Conservation (phyloP, 495 filamentous ascomycete genomes). For the Cetradonia linearis region DNA sequence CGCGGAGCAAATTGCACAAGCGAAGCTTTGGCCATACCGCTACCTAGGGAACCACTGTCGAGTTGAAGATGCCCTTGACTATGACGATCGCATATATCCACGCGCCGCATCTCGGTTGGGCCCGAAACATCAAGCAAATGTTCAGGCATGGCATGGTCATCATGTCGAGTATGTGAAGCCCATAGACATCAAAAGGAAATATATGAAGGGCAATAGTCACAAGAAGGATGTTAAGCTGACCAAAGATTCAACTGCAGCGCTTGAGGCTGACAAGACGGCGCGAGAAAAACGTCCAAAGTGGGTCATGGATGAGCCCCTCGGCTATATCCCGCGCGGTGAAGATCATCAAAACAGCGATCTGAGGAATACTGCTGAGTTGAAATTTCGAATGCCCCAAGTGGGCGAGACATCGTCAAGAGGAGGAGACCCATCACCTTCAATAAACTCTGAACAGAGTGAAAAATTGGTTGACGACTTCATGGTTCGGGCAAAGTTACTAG, state of each 20-base stretch:
- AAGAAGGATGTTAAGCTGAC: constrained; percentile 62
- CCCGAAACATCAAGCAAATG: constrained; percentile 82
- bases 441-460: constrained; percentile 36
- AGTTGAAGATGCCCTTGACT: constrained; percentile 92
- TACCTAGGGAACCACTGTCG: constrained; percentile 94
- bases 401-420: constrained; percentile 36
- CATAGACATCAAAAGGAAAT: constrained; percentile 70
- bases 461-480: constrained; percentile 65
- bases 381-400: constrained; percentile 43
- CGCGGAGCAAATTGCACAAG: constrained; percentile 81
- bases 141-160: constrained; percentile 71
- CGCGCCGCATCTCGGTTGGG: constrained; percentile 88
- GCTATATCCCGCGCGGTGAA: constrained; percentile 76
- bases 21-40: constrained; percentile 89
- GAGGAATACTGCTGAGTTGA: constrained; percentile 43
- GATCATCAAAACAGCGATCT: constrained; percentile 52
- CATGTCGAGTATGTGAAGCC: constrained; percentile 86
- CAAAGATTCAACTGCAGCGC: constrained; percentile 66
- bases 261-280: constrained; percentile 69
- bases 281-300: constrained; percentile 78
- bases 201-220: constrained; percentile 47
- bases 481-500: constrained; percentile 50
- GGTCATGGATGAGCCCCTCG: constrained; percentile 81
- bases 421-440: constrained; percentile 38
- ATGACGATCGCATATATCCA: constrained; percentile 96